A percentile compares a stretch with the other conserved stretches of the same genome.
Conservation (phyloP, 306 rosid species). For the Neltuma alba region DNA sequence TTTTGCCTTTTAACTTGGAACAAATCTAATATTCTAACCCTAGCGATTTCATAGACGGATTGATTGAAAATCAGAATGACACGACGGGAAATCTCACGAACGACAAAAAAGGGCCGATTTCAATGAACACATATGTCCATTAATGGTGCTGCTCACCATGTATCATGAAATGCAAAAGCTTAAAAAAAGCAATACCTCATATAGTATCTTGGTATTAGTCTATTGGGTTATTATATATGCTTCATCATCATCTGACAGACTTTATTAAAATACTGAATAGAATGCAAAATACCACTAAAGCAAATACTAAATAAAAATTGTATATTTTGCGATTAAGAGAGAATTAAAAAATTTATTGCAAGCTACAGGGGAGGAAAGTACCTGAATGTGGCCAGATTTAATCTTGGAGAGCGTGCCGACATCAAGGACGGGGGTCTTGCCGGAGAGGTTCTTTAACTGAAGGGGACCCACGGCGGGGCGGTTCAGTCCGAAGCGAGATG, state of each 20-base stretch:
- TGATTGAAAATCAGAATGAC: constrained; percentile 20
- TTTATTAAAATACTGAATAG: no score
- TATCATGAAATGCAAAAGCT: no score
- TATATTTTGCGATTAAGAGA: no score
- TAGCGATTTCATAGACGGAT: neutral
- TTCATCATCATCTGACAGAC: no score
- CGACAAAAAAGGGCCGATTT: neutral
- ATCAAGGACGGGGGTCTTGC: constrained; percentile 95
- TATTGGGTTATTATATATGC: no score
- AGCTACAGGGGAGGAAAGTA: no score
- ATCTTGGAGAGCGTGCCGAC: constrained; percentile 96
- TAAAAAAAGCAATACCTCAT: no score
- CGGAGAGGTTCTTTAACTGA: constrained; percentile 76
- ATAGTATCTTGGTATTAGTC: no score
- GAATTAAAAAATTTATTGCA: no score
- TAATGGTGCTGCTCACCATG: neutral
- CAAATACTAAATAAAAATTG: no score
- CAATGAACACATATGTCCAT: neutral
- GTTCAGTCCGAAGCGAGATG: constrained; percentile 74
- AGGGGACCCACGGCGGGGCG: constrained; percentile 91
- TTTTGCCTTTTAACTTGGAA: neutral
- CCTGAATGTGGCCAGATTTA: constrained; percentile 83
- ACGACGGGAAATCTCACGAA: neutral
- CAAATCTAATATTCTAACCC: neutral
- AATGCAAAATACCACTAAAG: no score